phyloP scores from a whole-genome alignment of 371 early-diverging fungal species.

The Actinomortierella ambigua region DNA sequence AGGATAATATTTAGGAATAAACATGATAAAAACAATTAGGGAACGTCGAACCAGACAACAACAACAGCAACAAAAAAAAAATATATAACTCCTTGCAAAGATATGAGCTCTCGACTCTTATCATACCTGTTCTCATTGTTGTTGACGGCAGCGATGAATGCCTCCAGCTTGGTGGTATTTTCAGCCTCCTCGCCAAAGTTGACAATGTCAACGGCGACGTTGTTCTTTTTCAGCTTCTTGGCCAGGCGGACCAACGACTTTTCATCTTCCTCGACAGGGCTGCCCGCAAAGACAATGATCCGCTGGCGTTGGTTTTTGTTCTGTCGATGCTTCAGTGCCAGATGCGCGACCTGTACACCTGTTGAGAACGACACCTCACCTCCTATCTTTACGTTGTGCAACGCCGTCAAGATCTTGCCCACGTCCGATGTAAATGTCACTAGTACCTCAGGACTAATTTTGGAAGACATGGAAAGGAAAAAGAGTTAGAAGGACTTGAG shows the following conservation, averaged over 20 bases:
- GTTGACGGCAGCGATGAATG: constrained; percentile 90
- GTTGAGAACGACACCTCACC: constrained; percentile 82
- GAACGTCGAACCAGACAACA: background rate
- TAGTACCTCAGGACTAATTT: constrained; percentile 87
- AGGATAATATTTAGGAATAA: constrained; percentile 10
- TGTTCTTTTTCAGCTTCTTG: constrained; percentile 97
- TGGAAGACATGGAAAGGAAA: background rate
- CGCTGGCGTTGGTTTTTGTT: constrained; percentile 95
- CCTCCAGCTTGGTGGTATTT: constrained; percentile 90
- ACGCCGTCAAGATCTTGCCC: constrained; percentile 87
- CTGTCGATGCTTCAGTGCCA: constrained; percentile 95
- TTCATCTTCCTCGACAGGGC: constrained; percentile 84
- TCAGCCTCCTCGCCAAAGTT: constrained; percentile 96
- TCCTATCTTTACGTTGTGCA: constrained; percentile 80
- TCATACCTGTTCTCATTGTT: constrained; percentile 84
- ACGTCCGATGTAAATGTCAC: constrained; percentile 91
- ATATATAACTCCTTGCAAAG: background rate
- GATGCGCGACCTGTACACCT: constrained; percentile 96
- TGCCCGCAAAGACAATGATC: constrained; percentile 94
- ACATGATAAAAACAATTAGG: background rate
- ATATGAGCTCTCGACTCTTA: background rate
- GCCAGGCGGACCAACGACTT: constrained; percentile 88
- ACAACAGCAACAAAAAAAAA: background rate
- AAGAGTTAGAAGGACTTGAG: too few species aligned
- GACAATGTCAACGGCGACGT: constrained; percentile 93